These are phyloP conservation scores for Colletotrichum shisoi DNA, from an alignment of 2,329 filamentous ascomycete genomes.

Conservation along the genomic window DNA sequence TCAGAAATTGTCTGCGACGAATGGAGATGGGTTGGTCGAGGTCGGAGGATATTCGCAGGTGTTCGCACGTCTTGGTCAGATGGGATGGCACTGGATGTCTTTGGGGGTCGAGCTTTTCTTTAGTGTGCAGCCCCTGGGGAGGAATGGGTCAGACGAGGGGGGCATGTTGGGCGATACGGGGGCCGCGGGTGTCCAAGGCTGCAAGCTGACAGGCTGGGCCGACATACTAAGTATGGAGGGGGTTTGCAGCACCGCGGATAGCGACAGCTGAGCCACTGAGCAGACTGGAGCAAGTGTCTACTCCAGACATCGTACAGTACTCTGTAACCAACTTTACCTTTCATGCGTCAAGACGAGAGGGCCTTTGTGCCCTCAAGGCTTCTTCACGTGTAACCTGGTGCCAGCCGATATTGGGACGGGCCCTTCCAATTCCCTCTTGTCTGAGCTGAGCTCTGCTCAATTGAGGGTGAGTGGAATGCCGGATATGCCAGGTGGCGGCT, in stretches of 20 bases:
- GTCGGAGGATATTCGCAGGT: constrained; percentile 28
- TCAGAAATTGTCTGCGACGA: constrained; percentile 6
- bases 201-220: constrained; percentile 32
- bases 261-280: background rate
- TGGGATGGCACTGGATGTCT: constrained; percentile 24
- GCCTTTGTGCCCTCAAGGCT: too few relatives aligned
- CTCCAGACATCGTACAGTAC: background rate
- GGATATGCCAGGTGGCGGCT: constrained; percentile 10
- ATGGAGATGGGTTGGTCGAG: constrained; percentile 1
- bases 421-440: background rate
- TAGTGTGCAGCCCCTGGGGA: constrained; percentile 39
- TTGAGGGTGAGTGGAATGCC: background rate
- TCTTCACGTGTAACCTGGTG: too few relatives aligned
- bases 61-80: constrained; percentile 35
- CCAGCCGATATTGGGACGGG: background rate
- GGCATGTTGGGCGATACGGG: constrained; percentile 36
- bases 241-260: background rate
- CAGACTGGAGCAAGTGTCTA: background rate
- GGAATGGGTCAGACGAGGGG: constrained; percentile 36
- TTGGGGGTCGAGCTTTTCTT: constrained; percentile 40
- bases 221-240: background rate
- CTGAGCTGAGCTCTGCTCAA: background rate
- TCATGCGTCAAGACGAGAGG: background rate
- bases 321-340: background rate
- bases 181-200: constrained; percentile 25